A percentile compares a stretch with the other conserved stretches of the same genome.
phyloP scores from a whole-genome alignment of 2,329 filamentous ascomycete species.

The Botryotinia globosa region DNA sequence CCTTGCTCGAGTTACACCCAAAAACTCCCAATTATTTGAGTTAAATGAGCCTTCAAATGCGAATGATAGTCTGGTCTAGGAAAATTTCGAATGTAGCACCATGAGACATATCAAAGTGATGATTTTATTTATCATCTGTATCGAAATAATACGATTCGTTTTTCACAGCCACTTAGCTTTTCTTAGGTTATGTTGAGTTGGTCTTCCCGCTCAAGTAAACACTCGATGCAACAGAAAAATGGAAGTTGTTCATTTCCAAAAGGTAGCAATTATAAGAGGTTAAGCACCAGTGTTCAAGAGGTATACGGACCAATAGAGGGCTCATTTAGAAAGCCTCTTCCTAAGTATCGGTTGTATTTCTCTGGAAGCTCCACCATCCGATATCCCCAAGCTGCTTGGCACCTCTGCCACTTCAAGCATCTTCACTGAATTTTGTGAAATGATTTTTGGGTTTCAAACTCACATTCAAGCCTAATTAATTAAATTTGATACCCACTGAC shows the following conservation, averaged over 20 bases:
- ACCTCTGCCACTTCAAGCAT: too few relatives aligned
- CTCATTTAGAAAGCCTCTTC: background rate
- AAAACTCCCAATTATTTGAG: background rate
- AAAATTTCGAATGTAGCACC: too few relatives aligned
- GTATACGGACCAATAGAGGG: background rate
- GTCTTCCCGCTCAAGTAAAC: background rate
- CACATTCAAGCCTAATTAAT: slow-evolving; percentile 10
- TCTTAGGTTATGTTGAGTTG: background rate
- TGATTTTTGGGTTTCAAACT: background rate
- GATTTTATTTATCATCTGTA: background rate
- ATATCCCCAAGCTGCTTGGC: background rate
- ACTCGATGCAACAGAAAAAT: background rate
- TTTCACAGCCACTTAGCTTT: background rate
- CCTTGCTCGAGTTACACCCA: background rate
- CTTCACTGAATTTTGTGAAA: background rate
- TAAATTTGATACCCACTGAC: background rate
- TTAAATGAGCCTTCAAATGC: background rate
- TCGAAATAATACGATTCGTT: background rate
- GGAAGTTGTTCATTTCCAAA: background rate
- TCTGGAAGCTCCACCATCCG: background rate
- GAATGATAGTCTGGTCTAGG: background rate
- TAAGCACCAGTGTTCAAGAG: too few relatives aligned
- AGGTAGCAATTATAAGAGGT: background rate
- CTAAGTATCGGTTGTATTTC: too few relatives aligned
- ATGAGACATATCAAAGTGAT: background rate